A percentile compares a stretch with the other conserved stretches of the same genome.
Conservation (phyloP, 1,284 basidiomycete species). For the Rhodotorula sp. region DNA sequence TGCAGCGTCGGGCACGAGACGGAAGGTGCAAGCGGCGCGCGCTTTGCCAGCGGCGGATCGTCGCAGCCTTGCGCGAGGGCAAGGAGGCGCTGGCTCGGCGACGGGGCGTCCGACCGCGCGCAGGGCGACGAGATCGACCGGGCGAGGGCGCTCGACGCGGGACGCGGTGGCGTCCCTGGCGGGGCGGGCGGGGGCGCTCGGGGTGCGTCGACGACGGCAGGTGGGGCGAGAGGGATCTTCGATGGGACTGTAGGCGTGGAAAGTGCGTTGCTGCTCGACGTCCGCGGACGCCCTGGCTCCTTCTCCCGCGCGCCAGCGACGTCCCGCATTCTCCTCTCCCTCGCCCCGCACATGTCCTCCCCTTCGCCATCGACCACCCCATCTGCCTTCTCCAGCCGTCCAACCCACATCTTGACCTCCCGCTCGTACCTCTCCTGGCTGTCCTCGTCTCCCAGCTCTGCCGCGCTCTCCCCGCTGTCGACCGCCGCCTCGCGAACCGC, state of each 20-base stretch:
- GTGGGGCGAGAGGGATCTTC: background rate
- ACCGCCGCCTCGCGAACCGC: background rate
- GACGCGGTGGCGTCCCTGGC: background rate
- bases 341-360: background rate
- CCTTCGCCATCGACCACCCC: background rate
- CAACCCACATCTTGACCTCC: constrained; percentile 22
- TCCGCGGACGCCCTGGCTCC: background rate
- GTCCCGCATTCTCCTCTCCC: background rate
- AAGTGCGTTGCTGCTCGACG: background rate
- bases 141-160: background rate
- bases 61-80: background rate
- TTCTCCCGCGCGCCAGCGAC: too few relatives aligned
- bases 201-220: background rate
- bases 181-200: background rate
- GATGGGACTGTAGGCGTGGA: background rate
- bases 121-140: constrained; percentile 6
- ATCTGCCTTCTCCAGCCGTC: constrained; percentile 31
- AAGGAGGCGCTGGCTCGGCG: background rate
- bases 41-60: background rate
- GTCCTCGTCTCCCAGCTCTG: background rate
- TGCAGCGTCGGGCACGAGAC: background rate
- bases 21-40: too few relatives aligned
- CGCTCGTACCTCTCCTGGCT: constrained; percentile 5
- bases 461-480: background rate
- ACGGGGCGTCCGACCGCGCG: constrained; percentile 1